Evolutionary conservation across 768 basidiomycete genomes (phyloP).

Genomic region (Hemileccinum rubropunctum): DNA sequence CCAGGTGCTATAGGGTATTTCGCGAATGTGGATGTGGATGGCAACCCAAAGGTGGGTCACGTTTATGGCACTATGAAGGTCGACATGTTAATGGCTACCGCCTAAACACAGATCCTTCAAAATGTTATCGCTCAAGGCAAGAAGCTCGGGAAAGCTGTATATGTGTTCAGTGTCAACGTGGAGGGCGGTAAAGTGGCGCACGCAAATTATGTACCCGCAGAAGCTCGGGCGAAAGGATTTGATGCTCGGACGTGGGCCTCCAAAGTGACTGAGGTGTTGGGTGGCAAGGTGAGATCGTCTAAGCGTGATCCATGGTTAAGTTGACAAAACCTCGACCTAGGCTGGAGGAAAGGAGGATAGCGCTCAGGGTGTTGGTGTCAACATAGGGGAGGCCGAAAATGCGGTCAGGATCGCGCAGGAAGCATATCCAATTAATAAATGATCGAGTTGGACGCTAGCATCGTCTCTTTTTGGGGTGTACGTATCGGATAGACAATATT

Average conservation of each 20-base stretch:
- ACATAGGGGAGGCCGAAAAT: slow-evolving; percentile 59
- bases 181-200: slow-evolving; percentile 79
- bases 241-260: slow-evolving; percentile 90
- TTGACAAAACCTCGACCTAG: slow-evolving; percentile 37
- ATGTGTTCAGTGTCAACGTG: slow-evolving; percentile 79
- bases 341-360: slow-evolving; percentile 95
- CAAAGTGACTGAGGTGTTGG: slow-evolving; percentile 72
- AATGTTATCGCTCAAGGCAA: slow-evolving; percentile 73
- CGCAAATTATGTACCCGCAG: slow-evolving; percentile 75
- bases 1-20: slow-evolving; percentile 68
- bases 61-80: neutral
- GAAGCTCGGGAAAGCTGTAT: slow-evolving; percentile 78
- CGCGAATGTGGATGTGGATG: slow-evolving; percentile 69
- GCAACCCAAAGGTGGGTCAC: slow-evolving; percentile 73
- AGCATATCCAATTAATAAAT: slow-evolving; percentile 30
- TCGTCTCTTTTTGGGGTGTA: too few relatives aligned
- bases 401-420: slow-evolving; percentile 59
- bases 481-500: neutral
- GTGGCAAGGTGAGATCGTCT: slow-evolving; percentile 75
- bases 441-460: too few relatives aligned
- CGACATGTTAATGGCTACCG: neutral
- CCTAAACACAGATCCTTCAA: slow-evolving; percentile 59
- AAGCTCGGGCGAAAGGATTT: slow-evolving; percentile 58
- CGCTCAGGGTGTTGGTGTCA: slow-evolving; percentile 83
- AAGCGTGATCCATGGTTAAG: neutral